phyloP scores from a whole-genome alignment of 169 alveolate species.

The Ichthyophthirius multifiliis region DNA sequence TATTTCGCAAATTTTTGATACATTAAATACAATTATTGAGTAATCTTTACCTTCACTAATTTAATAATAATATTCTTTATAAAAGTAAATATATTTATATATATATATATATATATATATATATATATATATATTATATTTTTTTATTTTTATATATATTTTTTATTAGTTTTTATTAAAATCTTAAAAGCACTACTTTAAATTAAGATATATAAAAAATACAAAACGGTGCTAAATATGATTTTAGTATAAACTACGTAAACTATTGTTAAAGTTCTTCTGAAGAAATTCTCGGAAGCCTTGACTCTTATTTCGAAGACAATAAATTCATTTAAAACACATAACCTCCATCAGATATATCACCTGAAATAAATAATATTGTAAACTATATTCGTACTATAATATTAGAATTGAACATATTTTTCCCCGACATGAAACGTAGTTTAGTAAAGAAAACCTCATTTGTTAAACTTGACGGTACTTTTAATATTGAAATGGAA shows the following conservation, averaged over 20 bases:
- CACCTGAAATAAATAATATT: not conserved
- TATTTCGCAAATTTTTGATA: not conserved
- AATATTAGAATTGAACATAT: constrained; percentile 1
- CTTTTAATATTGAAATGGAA: constrained; percentile 19
- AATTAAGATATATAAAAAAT: not conserved
- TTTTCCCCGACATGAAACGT: constrained; percentile 37
- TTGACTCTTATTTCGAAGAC: constrained; percentile 6
- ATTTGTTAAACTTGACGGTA: not conserved
- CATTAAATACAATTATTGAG: not conserved
- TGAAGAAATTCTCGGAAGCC: constrained; percentile 2
- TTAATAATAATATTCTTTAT: not conserved
- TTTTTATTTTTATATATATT: not conserved
- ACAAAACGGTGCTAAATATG: not conserved
- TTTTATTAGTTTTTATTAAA: not conserved
- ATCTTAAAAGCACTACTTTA: not conserved
- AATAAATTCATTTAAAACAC: not conserved
- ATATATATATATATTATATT: too few relatives aligned
- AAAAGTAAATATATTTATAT: not conserved
- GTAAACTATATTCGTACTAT: not conserved
- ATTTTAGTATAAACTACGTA: not conserved
- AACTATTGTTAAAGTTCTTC: constrained; percentile 1
- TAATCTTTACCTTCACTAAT: not conserved
- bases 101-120: too few relatives aligned
- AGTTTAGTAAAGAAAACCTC: constrained; percentile 23
- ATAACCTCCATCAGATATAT: not conserved